These are phyloP conservation scores for Rhizophlyctis rosea DNA, from an alignment of 192 early-diverging fungal genomes.

Conservation along the genomic window DNA sequence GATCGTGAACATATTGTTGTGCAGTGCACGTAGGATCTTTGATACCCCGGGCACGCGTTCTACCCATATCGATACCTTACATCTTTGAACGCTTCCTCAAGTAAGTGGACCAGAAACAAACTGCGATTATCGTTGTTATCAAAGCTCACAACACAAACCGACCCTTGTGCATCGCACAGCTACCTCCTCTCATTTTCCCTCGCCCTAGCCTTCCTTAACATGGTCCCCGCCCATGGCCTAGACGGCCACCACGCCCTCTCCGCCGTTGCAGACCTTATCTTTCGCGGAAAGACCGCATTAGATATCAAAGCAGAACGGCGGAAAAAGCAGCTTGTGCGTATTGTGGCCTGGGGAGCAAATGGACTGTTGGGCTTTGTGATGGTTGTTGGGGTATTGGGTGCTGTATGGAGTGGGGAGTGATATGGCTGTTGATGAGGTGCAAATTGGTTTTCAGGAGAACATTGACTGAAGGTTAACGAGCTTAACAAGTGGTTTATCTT, in stretches of 20 bases:
- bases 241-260: constrained; percentile 70
- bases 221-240: constrained; percentile 65
- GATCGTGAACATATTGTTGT: background rate
- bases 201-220: constrained; percentile 67
- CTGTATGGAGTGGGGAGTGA: no score
- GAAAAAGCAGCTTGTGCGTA: constrained; percentile 6
- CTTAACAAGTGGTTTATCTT: no score
- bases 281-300: constrained; percentile 8
- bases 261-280: constrained; percentile 35
- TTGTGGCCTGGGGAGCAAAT: background rate
- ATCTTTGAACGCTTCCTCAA: constrained; percentile 52
- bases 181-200: constrained; percentile 68
- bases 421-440: no score
- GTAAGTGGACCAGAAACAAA: constrained; percentile 33
- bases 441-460: no score
- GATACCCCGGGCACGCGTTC: constrained; percentile 46
- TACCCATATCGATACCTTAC: constrained; percentile 60
- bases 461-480: no score
- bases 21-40: constrained; percentile 62
- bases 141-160: constrained; percentile 4
- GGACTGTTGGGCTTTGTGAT: constrained; percentile 18
- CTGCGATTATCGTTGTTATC: background rate
- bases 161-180: constrained; percentile 18
- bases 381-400: constrained; percentile 12
- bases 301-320: background rate